These are phyloP conservation scores for Pseudocercospora fuligena DNA, from an alignment of 2,329 filamentous ascomycete genomes.

Conservation along the genomic window DNA sequence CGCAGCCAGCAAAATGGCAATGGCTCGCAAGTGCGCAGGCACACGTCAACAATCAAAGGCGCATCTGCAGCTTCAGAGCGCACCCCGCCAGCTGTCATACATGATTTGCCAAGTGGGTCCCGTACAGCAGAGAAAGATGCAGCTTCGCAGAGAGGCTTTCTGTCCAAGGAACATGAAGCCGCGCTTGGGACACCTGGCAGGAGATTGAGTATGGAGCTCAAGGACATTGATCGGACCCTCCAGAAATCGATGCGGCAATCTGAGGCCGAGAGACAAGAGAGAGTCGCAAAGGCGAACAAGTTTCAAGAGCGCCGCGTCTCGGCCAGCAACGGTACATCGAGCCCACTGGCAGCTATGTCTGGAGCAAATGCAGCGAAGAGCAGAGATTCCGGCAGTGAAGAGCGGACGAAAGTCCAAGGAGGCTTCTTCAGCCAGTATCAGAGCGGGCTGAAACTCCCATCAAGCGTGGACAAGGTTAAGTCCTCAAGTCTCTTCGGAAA, in stretches of 20 bases:
- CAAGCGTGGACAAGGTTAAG: background rate
- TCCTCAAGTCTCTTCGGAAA: background rate
- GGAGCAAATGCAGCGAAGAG: background rate
- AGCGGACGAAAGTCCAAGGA: background rate
- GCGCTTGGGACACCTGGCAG: constrained; percentile 10
- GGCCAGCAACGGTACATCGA: background rate
- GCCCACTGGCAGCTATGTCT: background rate
- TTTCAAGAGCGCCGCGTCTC: background rate
- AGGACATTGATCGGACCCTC: background rate
- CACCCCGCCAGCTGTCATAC: background rate
- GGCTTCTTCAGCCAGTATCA: background rate
- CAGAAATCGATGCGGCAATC: background rate
- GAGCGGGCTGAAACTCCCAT: background rate
- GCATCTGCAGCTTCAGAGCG: background rate
- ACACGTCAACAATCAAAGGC: background rate
- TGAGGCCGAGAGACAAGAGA: constrained; percentile 1
- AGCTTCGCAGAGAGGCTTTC: background rate
- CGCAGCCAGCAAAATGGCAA: background rate
- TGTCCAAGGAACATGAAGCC: constrained; percentile 12
- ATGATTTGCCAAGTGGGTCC: background rate
- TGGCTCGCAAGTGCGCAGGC: background rate
- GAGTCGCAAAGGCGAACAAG: background rate
- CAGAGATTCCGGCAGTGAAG: background rate
- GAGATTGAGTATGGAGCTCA: constrained; percentile 1
- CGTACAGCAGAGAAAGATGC: background rate